A percentile compares a stretch with the other conserved stretches of the same genome.
These are phyloP conservation scores for Thuja plicata DNA, from an alignment of 83 land plant species.

Conservation along the genomic window DNA sequence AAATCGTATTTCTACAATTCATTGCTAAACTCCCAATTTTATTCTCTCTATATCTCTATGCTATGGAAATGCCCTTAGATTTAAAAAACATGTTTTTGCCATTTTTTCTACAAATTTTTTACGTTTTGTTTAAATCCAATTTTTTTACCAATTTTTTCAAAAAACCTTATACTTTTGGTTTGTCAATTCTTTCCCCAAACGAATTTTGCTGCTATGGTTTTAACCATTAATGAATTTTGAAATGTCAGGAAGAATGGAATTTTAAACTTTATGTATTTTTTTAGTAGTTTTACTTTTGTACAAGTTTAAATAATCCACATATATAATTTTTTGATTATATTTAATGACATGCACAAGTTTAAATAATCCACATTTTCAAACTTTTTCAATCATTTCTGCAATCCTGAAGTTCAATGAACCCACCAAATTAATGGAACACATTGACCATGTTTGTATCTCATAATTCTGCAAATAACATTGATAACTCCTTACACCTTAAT, in stretches of 20 bases:
- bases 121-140: too few relatives aligned
- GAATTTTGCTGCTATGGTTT: neutral
- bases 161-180: too few relatives aligned
- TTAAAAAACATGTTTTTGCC: too few relatives aligned
- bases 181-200: too few relatives aligned
- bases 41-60: too few relatives aligned
- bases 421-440: neutral
- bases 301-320: neutral
- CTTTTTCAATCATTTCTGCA: neutral
- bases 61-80: too few relatives aligned
- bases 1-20: too few relatives aligned
- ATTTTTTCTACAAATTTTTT: too few relatives aligned
- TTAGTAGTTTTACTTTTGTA: neutral
- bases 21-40: too few relatives aligned
- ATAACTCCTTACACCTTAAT: neutral
- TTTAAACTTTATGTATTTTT: neutral
- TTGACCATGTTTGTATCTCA: neutral
- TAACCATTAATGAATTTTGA: neutral
- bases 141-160: too few relatives aligned
- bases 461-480: neutral
- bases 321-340: neutral
- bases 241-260: neutral
- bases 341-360: neutral
- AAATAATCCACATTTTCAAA: neutral
- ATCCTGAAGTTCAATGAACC: neutral